These are phyloP conservation scores for Phytophthora chlamydospora DNA, from an alignment of 352 stramenopile species.

Conservation along the genomic window DNA sequence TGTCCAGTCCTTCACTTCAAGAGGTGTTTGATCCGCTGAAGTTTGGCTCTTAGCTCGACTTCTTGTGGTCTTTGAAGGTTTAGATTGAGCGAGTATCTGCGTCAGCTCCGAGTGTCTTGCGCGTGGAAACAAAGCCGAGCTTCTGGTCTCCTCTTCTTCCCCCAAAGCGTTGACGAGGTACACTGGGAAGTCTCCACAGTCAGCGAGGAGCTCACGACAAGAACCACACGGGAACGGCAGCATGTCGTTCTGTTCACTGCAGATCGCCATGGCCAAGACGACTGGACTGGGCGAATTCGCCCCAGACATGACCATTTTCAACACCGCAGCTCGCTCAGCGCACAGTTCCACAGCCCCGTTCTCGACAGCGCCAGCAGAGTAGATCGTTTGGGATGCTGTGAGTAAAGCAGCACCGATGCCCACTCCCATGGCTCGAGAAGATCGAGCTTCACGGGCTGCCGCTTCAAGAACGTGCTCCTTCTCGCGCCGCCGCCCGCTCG, in stretches of 20 bases:
- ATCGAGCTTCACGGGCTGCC: constrained; percentile 38
- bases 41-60: neutral
- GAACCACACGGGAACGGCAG: constrained; percentile 65
- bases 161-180: constrained; percentile 64
- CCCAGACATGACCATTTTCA: constrained; percentile 49
- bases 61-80: constrained; percentile 3
- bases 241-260: constrained; percentile 54
- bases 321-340: constrained; percentile 57
- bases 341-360: constrained; percentile 52
- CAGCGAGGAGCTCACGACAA: constrained; percentile 74
- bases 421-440: constrained; percentile 32
- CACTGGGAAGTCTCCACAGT: constrained; percentile 76
- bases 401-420: constrained; percentile 61
- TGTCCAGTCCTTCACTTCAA: constrained; percentile 62
- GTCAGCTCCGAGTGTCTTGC: constrained; percentile 41
- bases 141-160: constrained; percentile 59
- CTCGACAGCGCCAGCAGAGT: constrained; percentile 44
- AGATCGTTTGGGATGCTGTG: constrained; percentile 52
- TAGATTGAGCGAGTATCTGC: constrained; percentile 10
- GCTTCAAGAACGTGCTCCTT: constrained; percentile 64
- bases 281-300: constrained; percentile 9
- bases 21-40: constrained; percentile 12
- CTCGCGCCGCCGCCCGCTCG: constrained; percentile 40
- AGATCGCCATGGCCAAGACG: constrained; percentile 61
- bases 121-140: constrained; percentile 64